phyloP scores from a whole-genome alignment of 2,329 filamentous ascomycete genomes.

The Fusarium pseudograminearum region DNA sequence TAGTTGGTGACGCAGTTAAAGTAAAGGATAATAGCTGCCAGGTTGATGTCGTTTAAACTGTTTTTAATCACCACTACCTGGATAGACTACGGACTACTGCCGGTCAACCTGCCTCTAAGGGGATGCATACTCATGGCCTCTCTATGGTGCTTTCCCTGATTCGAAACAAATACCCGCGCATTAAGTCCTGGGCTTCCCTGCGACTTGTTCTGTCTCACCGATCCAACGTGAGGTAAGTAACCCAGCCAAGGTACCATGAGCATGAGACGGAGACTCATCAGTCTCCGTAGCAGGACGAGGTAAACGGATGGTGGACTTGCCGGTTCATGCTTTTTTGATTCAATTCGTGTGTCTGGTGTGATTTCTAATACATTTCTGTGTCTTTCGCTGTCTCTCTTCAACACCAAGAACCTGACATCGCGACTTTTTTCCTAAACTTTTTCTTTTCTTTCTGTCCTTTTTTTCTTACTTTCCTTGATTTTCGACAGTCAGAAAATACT shows the following conservation, averaged over 20 bases:
- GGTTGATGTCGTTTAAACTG: not conserved
- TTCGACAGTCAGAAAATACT: not conserved
- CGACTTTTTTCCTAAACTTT: not conserved
- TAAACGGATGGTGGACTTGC: conserved; percentile 30
- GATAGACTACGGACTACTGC: not conserved
- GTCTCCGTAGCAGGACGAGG: conserved; percentile 10
- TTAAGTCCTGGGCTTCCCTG: conserved; percentile 30
- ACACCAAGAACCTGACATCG: conserved; percentile 5
- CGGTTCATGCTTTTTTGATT: conserved; percentile 23
- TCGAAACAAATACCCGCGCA: conserved; percentile 34
- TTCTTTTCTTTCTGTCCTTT: not conserved
- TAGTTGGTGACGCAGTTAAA: not conserved
- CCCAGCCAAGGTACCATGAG: conserved; percentile 1
- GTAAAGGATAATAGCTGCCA: not conserved
- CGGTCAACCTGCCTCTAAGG: conserved; percentile 7
- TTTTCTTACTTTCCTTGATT: conserved; percentile 4
- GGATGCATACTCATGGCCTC: conserved; percentile 6
- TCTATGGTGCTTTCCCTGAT: conserved; percentile 32
- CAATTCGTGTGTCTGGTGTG: conserved; percentile 4
- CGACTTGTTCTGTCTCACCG: conserved; percentile 36
- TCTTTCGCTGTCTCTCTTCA: not conserved
- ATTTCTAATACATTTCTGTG: conserved; percentile 1
- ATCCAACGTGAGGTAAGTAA: conserved; percentile 17
- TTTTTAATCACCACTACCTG: not conserved
- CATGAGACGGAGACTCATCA: not conserved